Conservation (phyloP, 306 rosid genomes). For the Vigna trinervia region DNA sequence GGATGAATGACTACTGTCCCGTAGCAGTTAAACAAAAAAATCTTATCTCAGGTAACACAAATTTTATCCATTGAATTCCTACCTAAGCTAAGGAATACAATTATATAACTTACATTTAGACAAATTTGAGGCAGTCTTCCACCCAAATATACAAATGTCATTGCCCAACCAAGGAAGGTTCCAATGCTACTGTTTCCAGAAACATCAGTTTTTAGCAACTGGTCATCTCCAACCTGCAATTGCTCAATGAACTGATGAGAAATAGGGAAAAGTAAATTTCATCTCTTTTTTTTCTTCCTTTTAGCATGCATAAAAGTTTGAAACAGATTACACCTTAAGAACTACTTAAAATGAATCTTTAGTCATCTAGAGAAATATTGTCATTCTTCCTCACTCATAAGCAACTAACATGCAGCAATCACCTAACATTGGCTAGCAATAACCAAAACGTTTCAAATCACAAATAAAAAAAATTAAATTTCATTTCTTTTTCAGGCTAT, state of each 20-base stretch:
- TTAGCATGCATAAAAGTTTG: constrained; percentile 3
- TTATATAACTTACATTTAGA: constrained; percentile 71
- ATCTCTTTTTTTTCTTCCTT: constrained; percentile 22
- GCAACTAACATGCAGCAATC: constrained; percentile 21
- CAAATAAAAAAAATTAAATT: neutral
- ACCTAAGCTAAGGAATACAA: constrained; percentile 34
- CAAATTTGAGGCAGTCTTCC: constrained; percentile 89
- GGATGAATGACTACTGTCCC: constrained; percentile 16
- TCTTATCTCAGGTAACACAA: constrained; percentile 23
- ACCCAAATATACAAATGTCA: constrained; percentile 80
- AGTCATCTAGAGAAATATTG: constrained; percentile 21
- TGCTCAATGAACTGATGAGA: constrained; percentile 15
- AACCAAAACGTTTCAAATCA: constrained; percentile 26
- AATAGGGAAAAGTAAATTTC: constrained; percentile 20
- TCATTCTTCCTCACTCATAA: neutral
- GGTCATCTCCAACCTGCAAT: constrained; percentile 56
- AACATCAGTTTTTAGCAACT: constrained; percentile 43
- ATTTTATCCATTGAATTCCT: constrained; percentile 25
- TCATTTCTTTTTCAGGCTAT: neutral
- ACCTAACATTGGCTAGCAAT: constrained; percentile 5
- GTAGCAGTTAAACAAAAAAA: constrained; percentile 4
- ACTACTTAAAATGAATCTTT: constrained; percentile 16
- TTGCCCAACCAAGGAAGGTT: constrained; percentile 82
- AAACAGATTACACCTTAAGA: constrained; percentile 8
- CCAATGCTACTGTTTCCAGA: constrained; percentile 58